Percentiles rank a stretch among this genome's conserved stretches.
Conservation (phyloP, 805 yeast genomes). For the Myxozyma nipponensis region DNA sequence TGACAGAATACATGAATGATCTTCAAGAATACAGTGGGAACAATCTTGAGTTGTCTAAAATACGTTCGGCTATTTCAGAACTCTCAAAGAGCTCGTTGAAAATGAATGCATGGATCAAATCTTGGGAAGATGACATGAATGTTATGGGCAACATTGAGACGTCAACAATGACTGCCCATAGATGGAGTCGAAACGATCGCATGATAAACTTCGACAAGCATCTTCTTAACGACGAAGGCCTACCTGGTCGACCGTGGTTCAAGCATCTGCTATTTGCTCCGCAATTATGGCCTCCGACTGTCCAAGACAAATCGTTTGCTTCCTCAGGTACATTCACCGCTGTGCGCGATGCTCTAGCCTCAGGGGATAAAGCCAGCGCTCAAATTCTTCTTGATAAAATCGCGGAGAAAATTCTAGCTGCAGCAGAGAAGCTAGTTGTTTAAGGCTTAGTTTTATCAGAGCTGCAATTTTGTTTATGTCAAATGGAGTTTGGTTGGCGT, state of each 20-base stretch:
- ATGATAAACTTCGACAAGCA: conserved; percentile 39
- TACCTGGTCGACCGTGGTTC: conserved; percentile 53
- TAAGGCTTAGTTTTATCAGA: background rate
- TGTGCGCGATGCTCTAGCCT: conserved; percentile 61
- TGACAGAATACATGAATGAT: conserved; percentile 11
- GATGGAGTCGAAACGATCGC: conserved; percentile 40
- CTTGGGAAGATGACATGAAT: conserved; percentile 39
- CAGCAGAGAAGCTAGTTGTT: conserved; percentile 17
- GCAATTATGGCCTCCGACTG: conserved; percentile 53
- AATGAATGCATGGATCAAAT: conserved; percentile 42
- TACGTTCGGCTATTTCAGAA: conserved; percentile 26
- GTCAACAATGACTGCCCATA: conserved; percentile 21
- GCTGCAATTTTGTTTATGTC: too few relatives aligned
- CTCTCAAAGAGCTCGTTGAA: conserved; percentile 36
- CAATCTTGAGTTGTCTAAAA: conserved; percentile 17
- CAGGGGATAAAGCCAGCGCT: conserved; percentile 50
- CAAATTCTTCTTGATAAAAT: conserved; percentile 36
- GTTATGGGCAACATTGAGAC: conserved; percentile 41
- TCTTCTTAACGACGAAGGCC: conserved; percentile 48
- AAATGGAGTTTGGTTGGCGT: too few relatives aligned
- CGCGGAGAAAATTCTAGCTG: conserved; percentile 4
- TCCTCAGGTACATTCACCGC: conserved; percentile 56
- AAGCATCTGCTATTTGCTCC: conserved; percentile 61
- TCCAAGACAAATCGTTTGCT: conserved; percentile 48
- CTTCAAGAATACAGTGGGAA: conserved; percentile 11